Evolutionary conservation across 495 filamentous ascomycete genomes (phyloP).

Genomic region (Penicillium steckii): DNA sequence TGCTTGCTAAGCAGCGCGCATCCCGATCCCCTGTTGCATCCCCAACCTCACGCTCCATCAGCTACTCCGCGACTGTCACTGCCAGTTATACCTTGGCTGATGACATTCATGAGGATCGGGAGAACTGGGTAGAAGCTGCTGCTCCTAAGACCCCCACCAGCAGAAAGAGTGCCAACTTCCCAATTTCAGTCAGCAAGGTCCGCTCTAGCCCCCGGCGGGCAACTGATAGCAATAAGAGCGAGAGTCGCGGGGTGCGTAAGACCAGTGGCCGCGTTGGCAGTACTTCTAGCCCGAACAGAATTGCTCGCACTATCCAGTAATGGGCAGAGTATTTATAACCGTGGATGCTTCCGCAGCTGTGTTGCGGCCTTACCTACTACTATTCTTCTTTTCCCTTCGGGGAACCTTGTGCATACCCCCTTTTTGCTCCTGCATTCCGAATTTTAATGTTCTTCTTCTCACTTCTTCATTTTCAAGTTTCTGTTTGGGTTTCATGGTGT

Average conservation of each 20-base stretch:
- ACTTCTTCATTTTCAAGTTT: conserved; percentile 4
- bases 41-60: conserved; percentile 47
- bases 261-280: conserved; percentile 92
- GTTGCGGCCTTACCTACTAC: conserved; percentile 12
- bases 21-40: conserved; percentile 48
- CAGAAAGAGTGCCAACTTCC: conserved; percentile 61
- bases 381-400: conserved; percentile 22
- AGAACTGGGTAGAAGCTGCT: conserved; percentile 44
- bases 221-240: conserved; percentile 48
- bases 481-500: conserved; percentile 14
- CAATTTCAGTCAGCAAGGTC: conserved; percentile 70
- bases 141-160: conserved; percentile 65
- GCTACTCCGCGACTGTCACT: conserved; percentile 48
- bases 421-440: conserved; percentile 21
- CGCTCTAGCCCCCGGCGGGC: conserved; percentile 64
- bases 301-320: conserved; percentile 21
- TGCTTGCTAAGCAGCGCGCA: conserved; percentile 59
- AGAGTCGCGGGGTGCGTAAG: conserved; percentile 76
- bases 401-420: conserved; percentile 28
- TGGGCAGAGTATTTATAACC: not conserved
- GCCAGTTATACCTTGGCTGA: conserved; percentile 44
- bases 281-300: conserved; percentile 33
- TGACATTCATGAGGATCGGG: conserved; percentile 43
- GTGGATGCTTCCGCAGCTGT: not conserved
- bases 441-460: conserved; percentile 23